Conservation (phyloP, 805 yeast species). For the Metschnikowia baotianmanensis region DNA sequence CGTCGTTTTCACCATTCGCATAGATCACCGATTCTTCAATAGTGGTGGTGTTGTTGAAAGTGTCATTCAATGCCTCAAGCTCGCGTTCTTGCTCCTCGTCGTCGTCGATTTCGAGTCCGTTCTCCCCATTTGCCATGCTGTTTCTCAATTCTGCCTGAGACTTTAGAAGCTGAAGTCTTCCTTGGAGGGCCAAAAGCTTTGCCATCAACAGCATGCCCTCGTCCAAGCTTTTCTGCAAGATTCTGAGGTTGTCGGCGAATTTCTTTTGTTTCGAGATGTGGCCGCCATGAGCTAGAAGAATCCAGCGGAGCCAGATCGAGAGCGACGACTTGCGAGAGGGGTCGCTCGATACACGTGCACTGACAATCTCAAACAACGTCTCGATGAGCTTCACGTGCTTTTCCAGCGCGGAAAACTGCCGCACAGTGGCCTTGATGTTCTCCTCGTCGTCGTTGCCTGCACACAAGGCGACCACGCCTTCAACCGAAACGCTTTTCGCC, state of each 20-base stretch:
- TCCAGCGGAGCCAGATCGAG: conserved; percentile 77
- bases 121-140: conserved; percentile 19
- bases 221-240: conserved; percentile 55
- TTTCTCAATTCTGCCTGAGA: conserved; percentile 71
- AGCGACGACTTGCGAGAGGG: conserved; percentile 28
- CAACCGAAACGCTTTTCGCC: conserved; percentile 13
- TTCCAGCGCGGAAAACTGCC: conserved; percentile 38
- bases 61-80: conserved; percentile 18
- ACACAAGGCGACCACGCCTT: conserved; percentile 22
- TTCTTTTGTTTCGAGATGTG: conserved; percentile 52
- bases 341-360: conserved; percentile 27
- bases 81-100: conserved; percentile 17
- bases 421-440: conserved; percentile 30
- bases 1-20: conserved; percentile 44
- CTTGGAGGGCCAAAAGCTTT: conserved; percentile 74
- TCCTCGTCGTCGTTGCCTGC: conserved; percentile 28
- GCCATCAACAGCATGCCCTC: conserved; percentile 60
- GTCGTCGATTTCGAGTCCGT: conserved; percentile 13
- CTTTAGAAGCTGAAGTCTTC: conserved; percentile 73
- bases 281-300: conserved; percentile 68
- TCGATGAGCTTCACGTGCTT: conserved; percentile 21
- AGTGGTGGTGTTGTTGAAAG: conserved; percentile 22
- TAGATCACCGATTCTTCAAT: conserved; percentile 32
- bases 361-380: conserved; percentile 28
- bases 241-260: conserved; percentile 52